Percentiles rank a stretch among this genome's conserved stretches.
Evolutionary conservation across 192 early-diverging fungal species (phyloP).

Genomic region (Thoreauomyces humboldtii): DNA sequence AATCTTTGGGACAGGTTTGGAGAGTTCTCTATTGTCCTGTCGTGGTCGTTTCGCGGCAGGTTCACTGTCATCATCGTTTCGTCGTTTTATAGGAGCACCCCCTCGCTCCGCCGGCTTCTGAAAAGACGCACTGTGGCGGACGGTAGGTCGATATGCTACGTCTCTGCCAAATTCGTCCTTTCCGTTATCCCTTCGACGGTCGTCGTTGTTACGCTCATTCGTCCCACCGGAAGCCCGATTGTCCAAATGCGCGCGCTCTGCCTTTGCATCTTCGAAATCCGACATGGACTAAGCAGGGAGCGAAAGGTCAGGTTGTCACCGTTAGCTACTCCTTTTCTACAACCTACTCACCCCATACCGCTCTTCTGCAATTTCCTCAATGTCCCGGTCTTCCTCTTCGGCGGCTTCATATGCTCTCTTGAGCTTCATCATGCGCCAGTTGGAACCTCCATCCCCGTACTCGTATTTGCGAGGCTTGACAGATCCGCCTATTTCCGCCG

Average conservation of each 20-base stretch:
- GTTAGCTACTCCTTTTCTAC: not conserved
- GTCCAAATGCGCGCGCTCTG: slow-evolving; percentile 65
- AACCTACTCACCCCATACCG: slow-evolving; percentile 60
- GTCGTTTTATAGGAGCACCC: too few species aligned
- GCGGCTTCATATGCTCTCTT: slow-evolving; percentile 65
- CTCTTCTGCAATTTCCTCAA: slow-evolving; percentile 69
- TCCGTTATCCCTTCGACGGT: too few species aligned
- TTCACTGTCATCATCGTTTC: too few species aligned
- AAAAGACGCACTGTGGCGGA: slow-evolving; percentile 13
- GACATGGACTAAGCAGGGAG: slow-evolving; percentile 50
- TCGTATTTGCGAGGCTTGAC: slow-evolving; percentile 13
- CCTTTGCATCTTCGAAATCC: slow-evolving; percentile 61
- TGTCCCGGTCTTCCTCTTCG: slow-evolving; percentile 56
- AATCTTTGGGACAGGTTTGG: too few species aligned
- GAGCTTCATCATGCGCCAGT: slow-evolving; percentile 81
- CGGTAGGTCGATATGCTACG: slow-evolving; percentile 17
- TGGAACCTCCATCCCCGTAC: slow-evolving; percentile 51
- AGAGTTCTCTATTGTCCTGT: too few species aligned
- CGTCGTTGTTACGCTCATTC: too few species aligned
- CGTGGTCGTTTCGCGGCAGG: too few species aligned
- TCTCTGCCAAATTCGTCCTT: slow-evolving; percentile 25
- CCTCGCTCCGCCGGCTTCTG: slow-evolving; percentile 13
- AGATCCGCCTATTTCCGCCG: not conserved
- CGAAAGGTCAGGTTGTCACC: not conserved
- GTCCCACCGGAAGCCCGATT: not conserved